These are phyloP conservation scores for Mediolabrus comicus DNA, from an alignment of 108 stramenopile species.

Conservation along the genomic window DNA sequence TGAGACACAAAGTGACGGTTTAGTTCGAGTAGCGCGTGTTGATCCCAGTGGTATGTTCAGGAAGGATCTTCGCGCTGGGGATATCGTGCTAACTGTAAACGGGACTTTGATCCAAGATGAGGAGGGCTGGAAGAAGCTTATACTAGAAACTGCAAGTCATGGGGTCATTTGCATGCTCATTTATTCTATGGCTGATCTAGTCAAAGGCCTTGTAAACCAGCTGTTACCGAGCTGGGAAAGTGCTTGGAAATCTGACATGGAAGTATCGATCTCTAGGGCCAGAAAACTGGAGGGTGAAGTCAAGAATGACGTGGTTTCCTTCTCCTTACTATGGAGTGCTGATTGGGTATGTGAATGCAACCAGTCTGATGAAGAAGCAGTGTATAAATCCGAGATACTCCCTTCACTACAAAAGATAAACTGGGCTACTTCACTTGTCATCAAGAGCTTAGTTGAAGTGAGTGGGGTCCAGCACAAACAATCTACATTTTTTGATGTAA, in stretches of 20 bases:
- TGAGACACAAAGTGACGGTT: not conserved
- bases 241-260: constrained; percentile 1
- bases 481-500: not conserved
- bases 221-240: constrained; percentile 2
- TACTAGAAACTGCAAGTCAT: not conserved
- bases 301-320: constrained; percentile 1
- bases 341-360: constrained; percentile 15
- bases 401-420: constrained; percentile 5
- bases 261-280: not conserved
- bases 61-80: not conserved
- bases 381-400: not conserved
- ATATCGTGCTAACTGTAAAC: constrained; percentile 14
- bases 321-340: not conserved
- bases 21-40: constrained; percentile 8
- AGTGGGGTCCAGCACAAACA: not conserved
- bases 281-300: not conserved
- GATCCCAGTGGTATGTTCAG: constrained; percentile 5
- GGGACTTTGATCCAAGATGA: constrained; percentile 8
- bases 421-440: not conserved
- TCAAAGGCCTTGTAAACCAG: constrained; percentile 5
- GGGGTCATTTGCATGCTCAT: constrained; percentile 17
- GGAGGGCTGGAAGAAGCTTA: not conserved
- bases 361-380: not conserved
- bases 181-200: constrained; percentile 26
- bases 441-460: not conserved